A percentile compares a stretch with the other conserved stretches of the same genome.
Evolutionary conservation across 768 basidiomycete species (phyloP).

Genomic region (Tricholoma bakamatsutake): DNA sequence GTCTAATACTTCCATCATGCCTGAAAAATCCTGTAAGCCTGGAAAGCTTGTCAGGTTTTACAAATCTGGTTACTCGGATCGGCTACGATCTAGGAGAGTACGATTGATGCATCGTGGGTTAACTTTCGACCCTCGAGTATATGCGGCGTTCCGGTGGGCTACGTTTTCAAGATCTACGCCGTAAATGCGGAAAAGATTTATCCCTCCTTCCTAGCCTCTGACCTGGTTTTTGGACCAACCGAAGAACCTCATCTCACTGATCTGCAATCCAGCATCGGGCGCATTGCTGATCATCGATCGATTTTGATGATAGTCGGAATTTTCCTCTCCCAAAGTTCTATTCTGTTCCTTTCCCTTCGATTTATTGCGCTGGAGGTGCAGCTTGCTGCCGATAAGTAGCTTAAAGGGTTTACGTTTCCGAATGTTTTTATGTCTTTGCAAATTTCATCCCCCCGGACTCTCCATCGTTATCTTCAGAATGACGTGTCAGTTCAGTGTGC

Average conservation of each 20-base stretch:
- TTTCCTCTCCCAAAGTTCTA: background rate
- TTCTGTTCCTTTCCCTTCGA: background rate
- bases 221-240: conserved; percentile 1
- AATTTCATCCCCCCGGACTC: background rate
- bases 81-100: conserved; percentile 6
- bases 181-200: background rate
- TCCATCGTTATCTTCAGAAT: background rate
- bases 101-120: background rate
- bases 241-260: background rate
- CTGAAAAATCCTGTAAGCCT: background rate
- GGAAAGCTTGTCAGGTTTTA: background rate
- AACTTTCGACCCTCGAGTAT: conserved; percentile 7
- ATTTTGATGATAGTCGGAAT: conserved; percentile 4
- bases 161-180: conserved; percentile 5
- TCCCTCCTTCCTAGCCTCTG: background rate
- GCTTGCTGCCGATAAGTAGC: background rate
- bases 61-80: conserved; percentile 5
- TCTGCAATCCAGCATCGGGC: background rate
- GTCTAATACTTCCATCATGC: background rate
- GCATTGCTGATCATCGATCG: conserved; percentile 17
- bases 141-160: background rate
- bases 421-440: background rate
- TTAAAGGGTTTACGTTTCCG: background rate
- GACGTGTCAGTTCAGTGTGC: background rate
- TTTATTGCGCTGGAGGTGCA: background rate